Conservation (phyloP, 345 rosid species). For the Dovyalis caffra region DNA sequence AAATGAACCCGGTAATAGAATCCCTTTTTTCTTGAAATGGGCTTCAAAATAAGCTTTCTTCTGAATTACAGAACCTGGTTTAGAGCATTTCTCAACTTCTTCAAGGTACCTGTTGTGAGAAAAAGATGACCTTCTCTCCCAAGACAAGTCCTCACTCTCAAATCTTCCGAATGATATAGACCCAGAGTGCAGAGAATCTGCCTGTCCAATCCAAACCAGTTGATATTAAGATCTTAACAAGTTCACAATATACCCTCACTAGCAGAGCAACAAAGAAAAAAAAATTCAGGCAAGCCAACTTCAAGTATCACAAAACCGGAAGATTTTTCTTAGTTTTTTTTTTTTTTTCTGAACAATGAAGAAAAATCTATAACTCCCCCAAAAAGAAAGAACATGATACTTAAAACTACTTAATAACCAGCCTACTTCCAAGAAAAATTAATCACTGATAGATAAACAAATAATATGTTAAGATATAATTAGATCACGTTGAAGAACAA, state of each 20-base stretch:
- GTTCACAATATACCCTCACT: neutral
- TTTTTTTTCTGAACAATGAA: neutral
- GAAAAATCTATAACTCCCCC: neutral
- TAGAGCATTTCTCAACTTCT: constrained; percentile 87
- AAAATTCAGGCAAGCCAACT: neutral
- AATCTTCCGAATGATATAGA: constrained; percentile 93
- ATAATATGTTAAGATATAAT: neutral
- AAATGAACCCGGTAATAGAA: constrained; percentile 43
- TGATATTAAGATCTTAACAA: constrained; percentile 6
- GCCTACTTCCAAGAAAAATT: neutral
- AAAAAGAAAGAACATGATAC: neutral
- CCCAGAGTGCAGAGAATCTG: constrained; percentile 69
- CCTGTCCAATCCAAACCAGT: constrained; percentile 38
- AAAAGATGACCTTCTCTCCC: constrained; percentile 90
- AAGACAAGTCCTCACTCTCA: constrained; percentile 67
- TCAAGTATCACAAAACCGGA: neutral
- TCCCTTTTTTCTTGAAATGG: constrained; percentile 79
- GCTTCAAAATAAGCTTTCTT: constrained; percentile 89
- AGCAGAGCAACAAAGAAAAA: neutral
- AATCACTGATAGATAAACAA: neutral
- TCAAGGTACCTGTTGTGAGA: constrained; percentile 87
- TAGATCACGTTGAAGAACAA: neutral
- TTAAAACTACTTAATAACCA: neutral
- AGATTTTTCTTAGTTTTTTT: neutral
- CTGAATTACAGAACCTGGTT: constrained; percentile 73